Evolutionary conservation across 2,329 filamentous ascomycete genomes (phyloP), one percentile per base, ranked within the genome.

Genomic region (Podosphaera fusca): DNA sequence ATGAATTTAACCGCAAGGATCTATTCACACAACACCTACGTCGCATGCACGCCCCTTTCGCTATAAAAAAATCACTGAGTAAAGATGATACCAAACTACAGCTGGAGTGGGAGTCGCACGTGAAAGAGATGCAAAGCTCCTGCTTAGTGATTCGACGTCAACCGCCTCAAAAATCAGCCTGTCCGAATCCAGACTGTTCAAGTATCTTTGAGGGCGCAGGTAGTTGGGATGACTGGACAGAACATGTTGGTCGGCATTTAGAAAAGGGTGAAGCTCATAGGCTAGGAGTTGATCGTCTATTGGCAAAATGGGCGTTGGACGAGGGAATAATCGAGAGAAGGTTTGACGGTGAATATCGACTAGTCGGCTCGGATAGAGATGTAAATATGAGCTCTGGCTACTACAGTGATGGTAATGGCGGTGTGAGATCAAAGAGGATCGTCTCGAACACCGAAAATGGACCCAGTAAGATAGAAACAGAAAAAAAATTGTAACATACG

Each of bases 11-110:
- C 69, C 83, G 90, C 64, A 95, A 95, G 68, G 90, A 96, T 66
- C 78, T 98, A 10, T 98, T 95, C 68, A 90, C 87, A 0, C 90
- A 96, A 67, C 90, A 98, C 65, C 76, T 94, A 12, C 84, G 89
- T 12, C 85, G 90, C 52, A 96, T 96, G 90, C 92, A 98, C 64
- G 81, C 84, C 0, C 81, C 83, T 0, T 79, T 79, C 47, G 75
- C 80, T 64, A 81, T 79, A 64, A 76, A 79, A 64, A 75, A 78
- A 64, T 69, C 76, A 8, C 69, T 76, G 21, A 70, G 73, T 33
- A 80, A 81, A 63, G 73, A 73, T 0, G 79, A 82, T 62, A 75
- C 71, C 64, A 79, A 77, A 63, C 67, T 80, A 4, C 77, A 81
- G 63, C 65, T 72, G 0, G 79, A 83, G 58, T 83, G 80, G 80